Evolutionary conservation across 805 yeast species (phyloP).

Genomic region (Sugiyamaella chiloensis): DNA sequence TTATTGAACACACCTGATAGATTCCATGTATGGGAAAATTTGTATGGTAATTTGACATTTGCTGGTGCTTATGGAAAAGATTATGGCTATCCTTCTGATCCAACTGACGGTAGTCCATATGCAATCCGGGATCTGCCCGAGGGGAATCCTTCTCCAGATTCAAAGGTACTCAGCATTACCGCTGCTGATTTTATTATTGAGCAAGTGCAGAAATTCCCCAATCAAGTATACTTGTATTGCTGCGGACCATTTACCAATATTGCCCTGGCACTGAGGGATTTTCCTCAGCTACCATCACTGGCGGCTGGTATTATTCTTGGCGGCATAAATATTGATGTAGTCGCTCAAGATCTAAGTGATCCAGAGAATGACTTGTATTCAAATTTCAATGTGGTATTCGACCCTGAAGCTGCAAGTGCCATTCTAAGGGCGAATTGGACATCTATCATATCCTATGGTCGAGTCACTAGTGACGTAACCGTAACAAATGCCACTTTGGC

Average conservation of each 20-base stretch:
- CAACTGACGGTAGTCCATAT: not conserved
- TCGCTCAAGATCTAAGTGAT: conserved; percentile 2
- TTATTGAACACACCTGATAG: not conserved
- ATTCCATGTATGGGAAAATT: not conserved
- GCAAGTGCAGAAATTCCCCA: conserved; percentile 2
- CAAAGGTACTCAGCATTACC: not conserved
- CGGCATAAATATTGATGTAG: conserved; percentile 9
- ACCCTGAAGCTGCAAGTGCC: conserved; percentile 5
- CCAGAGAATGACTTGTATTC: not conserved
- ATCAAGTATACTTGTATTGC: conserved; percentile 1
- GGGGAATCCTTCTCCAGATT: not conserved
- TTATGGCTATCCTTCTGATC: not conserved
- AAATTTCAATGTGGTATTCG: conserved; percentile 1
- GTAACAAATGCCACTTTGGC: not conserved
- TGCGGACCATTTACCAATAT: not conserved
- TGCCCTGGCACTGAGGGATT: conserved; percentile 2
- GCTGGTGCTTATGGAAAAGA: not conserved
- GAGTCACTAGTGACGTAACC: not conserved
- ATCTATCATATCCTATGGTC: not conserved
- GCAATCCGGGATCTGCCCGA: not conserved
- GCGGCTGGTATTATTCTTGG: conserved; percentile 3
- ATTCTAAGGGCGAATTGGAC: conserved; percentile 1
- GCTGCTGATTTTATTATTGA: conserved; percentile 2
- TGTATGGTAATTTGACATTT: not conserved
- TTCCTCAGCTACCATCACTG: not conserved